Conservation (phyloP, 371 early-diverging fungal species). For the Circinella minor region DNA sequence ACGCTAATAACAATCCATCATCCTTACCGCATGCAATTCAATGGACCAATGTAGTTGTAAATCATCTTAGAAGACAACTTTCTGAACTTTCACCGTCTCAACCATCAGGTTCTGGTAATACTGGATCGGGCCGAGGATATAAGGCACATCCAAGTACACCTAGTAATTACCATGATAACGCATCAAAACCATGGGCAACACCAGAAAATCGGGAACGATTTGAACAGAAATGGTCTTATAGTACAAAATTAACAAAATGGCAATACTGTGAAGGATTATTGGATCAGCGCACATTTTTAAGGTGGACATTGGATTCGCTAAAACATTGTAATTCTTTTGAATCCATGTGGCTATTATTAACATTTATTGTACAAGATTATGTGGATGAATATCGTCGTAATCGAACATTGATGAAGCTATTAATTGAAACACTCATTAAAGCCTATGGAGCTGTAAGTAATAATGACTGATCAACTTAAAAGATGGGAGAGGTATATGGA, state of each 20-base stretch:
- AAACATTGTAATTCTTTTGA: conserved; percentile 57
- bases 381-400: conserved; percentile 69
- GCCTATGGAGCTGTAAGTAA: conserved; percentile 58
- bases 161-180: conserved; percentile 32
- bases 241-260: conserved; percentile 67
- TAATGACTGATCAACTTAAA: no score
- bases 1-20: conserved; percentile 33
- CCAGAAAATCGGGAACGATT: conserved; percentile 59
- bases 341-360: conserved; percentile 69
- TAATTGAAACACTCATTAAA: conserved; percentile 65
- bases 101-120: conserved; percentile 29
- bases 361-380: conserved; percentile 65
- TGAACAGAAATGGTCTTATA: conserved; percentile 66
- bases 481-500: no score
- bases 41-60: conserved; percentile 44
- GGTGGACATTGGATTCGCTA: conserved; percentile 63
- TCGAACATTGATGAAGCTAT: conserved; percentile 67
- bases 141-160: conserved; percentile 29
- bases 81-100: conserved; percentile 44
- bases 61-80: conserved; percentile 50
- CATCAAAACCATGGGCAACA: conserved; percentile 53
- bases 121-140: conserved; percentile 28
- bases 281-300: conserved; percentile 71
- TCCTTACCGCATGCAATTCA: conserved; percentile 31
- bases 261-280: conserved; percentile 77